phyloP scores from a whole-genome alignment of 2,329 filamentous ascomycete species.

The Huntiella abstrusa region DNA sequence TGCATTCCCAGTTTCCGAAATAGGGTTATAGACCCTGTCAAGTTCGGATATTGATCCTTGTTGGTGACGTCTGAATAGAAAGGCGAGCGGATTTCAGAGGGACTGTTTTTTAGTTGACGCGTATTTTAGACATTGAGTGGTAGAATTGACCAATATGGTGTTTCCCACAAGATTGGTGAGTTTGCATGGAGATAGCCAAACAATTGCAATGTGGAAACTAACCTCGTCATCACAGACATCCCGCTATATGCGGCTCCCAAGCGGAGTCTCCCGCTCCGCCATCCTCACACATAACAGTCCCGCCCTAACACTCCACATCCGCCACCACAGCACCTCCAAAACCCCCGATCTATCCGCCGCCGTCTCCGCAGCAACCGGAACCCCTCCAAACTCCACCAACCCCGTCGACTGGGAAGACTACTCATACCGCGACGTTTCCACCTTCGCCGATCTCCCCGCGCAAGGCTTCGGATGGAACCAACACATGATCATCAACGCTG shows the following conservation, averaged over 20 bases:
- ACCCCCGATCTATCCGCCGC: neutral
- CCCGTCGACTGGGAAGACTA: constrained; percentile 25
- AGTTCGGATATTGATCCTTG: no score
- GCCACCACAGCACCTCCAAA: neutral
- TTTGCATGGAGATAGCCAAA: neutral
- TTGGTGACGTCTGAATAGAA: no score
- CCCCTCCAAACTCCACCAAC: neutral
- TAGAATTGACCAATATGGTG: neutral
- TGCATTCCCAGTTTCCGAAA: no score
- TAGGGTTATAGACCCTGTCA: no score
- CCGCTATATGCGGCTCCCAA: constrained; percentile 5
- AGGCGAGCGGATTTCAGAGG: no score
- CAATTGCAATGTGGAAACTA: neutral
- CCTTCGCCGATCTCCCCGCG: constrained; percentile 27
- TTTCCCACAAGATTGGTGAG: constrained; percentile 3
- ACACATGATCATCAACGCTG: constrained; percentile 85
- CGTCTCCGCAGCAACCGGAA: neutral
- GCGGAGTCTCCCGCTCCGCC: neutral
- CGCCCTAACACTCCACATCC: neutral
- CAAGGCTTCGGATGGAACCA: constrained; percentile 78
- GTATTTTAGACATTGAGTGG: no score
- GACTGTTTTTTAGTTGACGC: no score
- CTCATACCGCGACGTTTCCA: constrained; percentile 23
- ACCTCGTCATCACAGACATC: neutral
- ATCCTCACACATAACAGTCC: constrained; percentile 2